Conservation (phyloP, 331 rosid genomes). For the Malus hybrid region DNA sequence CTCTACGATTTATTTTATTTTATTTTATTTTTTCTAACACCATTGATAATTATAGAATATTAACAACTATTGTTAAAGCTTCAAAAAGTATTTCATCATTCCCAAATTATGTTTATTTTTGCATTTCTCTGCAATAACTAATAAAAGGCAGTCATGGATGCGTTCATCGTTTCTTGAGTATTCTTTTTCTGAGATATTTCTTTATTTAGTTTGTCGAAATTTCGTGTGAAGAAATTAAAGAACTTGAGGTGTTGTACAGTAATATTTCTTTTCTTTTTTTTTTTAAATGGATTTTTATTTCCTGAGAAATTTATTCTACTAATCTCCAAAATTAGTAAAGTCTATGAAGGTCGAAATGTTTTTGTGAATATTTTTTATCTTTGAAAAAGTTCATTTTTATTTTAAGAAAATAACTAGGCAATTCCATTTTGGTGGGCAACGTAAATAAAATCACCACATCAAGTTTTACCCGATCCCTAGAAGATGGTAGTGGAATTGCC, state of each 20-base stretch:
- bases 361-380: fast-evolving
- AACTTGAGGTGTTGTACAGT: neutral
- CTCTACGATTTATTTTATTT: no score
- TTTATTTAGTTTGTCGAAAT: neutral
- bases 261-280: neutral
- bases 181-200: neutral
- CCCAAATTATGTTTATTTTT: neutral
- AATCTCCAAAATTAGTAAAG: no score
- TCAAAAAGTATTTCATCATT: neutral
- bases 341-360: fast-evolving
- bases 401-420: no score
- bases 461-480: no score
- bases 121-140: no score
- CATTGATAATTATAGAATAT: neutral
- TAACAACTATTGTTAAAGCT: neutral
- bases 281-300: no score
- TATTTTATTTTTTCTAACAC: neutral
- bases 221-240: neutral
- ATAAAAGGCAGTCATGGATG: neutral
- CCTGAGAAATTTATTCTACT: neutral
- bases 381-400: no score
- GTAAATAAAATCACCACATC: no score
- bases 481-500: neutral
- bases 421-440: no score
- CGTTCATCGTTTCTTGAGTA: neutral